A percentile compares a stretch with the other conserved stretches of the same genome.
phyloP scores from a whole-genome alignment of 2,329 filamentous ascomycete species.

The Epichloe amarillans region DNA sequence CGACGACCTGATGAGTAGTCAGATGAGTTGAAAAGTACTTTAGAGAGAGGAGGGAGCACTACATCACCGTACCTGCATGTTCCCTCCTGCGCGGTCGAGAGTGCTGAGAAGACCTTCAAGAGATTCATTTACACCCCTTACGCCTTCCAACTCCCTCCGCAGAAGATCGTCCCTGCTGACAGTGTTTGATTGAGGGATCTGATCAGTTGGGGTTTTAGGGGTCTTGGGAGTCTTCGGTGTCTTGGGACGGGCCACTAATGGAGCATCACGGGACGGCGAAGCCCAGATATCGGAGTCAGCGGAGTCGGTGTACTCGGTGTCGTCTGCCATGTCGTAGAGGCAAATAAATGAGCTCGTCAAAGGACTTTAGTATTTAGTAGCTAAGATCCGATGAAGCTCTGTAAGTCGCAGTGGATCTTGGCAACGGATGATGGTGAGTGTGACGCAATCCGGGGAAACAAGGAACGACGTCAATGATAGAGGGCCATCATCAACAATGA shows the following conservation, averaged over 20 bases:
- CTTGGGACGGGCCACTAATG: slow-evolving; percentile 18
- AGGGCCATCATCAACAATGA: background rate
- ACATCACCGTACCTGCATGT: slow-evolving; percentile 51
- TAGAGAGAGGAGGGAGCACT: background rate
- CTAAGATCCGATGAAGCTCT: background rate
- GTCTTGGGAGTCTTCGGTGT: slow-evolving; percentile 35
- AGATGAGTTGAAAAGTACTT: background rate
- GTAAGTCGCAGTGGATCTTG: background rate
- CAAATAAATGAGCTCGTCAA: background rate
- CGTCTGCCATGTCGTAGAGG: slow-evolving; percentile 27
- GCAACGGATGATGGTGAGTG: no score
- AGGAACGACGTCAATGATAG: background rate
- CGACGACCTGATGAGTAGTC: slow-evolving; percentile 52
- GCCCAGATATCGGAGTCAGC: slow-evolving; percentile 36
- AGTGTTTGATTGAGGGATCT: slow-evolving; percentile 30
- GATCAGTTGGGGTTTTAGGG: slow-evolving; percentile 29
- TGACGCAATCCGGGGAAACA: background rate
- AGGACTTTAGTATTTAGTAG: background rate
- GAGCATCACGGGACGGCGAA: slow-evolving; percentile 25
- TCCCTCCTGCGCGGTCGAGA: slow-evolving; percentile 56
- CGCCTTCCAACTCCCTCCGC: slow-evolving; percentile 65
- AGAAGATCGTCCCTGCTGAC: slow-evolving; percentile 59
- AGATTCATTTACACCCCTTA: slow-evolving; percentile 75
- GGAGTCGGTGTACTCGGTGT: slow-evolving; percentile 31
- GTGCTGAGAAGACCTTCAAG: slow-evolving; percentile 68